Base-by-base conservation (phyloP, 2,329 filamentous ascomycete genomes). In the Zelopaecilomyces penicillatus region DNA sequence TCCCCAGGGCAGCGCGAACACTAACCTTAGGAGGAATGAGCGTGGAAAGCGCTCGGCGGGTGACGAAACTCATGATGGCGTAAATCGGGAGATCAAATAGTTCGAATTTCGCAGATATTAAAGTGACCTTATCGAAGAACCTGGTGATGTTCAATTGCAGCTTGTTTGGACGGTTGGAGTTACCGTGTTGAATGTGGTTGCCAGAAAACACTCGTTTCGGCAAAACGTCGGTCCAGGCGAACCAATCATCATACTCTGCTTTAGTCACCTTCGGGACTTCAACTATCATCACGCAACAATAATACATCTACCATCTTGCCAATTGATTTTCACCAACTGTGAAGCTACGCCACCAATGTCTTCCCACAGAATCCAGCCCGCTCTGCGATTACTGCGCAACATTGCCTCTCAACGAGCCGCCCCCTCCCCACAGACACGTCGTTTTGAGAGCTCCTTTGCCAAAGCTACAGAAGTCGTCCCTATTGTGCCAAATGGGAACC, bases 11-110 rank as follows among this genome's bases (percentile, higher is more conserved):
- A 52, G 47, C 11, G 9, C 8, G 54, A 50, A 54, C 50, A 58
- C 75, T 59, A 76, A 95, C 91, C 89, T 98, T 98, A 65, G 94
- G 93, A 60, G 94, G 94, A 63, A 98, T 96, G 71, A 98, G 85
- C 78, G 94, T 95, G 67, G 93, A 97, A 66, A 96, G 85, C 78
- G 81, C 86, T 74, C 90, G 83, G 73, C 86, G 87, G 65, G 83
- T 80, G 65, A 94, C 78, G 81, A 83, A 93, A 79, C 88, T 95
- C 90, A 95, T 96, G 72, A 74, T 87, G 78, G 39, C 54, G 52
- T n/a, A n/a, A n/a, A n/a, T n/a, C n/a, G n/a, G n/a, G n/a, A n/a
- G n/a, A n/a, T n/a, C n/a, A n/a, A n/a, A n/a, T n/a, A n/a, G n/a
- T n/a, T n/a, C n/a, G n/a, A n/a, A n/a, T n/a, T n/a, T n/a, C n/a